These are phyloP conservation scores for Coemansia biformis DNA, from an alignment of 192 early-diverging fungal species.

Conservation along the genomic window DNA sequence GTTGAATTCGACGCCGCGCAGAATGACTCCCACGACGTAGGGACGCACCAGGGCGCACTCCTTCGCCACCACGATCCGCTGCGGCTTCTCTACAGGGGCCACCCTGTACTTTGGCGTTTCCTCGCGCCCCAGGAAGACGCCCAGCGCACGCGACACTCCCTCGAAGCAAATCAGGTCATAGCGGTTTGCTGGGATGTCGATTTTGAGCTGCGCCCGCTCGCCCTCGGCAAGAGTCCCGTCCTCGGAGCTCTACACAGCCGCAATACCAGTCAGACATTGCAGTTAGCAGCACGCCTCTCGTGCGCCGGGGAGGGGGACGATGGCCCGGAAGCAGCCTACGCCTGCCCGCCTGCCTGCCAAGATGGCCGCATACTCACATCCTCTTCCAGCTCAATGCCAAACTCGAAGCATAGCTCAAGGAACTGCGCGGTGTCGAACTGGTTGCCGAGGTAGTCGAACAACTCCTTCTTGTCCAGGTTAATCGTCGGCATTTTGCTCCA, in stretches of 20 bases:
- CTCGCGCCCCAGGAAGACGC: constrained; percentile 71
- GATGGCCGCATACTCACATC: constrained; percentile 77
- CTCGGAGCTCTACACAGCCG: constrained; percentile 26
- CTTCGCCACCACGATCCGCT: constrained; percentile 32
- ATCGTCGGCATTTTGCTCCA: constrained; percentile 82
- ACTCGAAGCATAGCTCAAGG: constrained; percentile 97
- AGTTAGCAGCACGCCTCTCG: too few species aligned
- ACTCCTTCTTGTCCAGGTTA: constrained; percentile 82
- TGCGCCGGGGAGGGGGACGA: too few species aligned
- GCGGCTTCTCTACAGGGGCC: constrained; percentile 11
- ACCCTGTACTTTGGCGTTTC: constrained; percentile 35
- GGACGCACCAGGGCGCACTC: constrained; percentile 83
- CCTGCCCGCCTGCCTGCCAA: too few species aligned
- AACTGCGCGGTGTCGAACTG: constrained; percentile 76
- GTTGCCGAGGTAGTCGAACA: constrained; percentile 76
- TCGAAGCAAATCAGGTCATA: constrained; percentile 97
- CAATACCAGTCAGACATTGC: too few species aligned
- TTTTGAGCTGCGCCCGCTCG: constrained; percentile 81
- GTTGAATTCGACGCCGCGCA: constrained; percentile 81
- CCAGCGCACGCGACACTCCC: constrained; percentile 85
- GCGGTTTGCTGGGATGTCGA: constrained; percentile 98
- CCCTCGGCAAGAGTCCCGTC: constrained; percentile 23
- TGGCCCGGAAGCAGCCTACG: too few species aligned
- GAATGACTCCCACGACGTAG: constrained; percentile 80
- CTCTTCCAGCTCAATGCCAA: constrained; percentile 98